Percentiles rank a stretch among this genome's conserved stretches.
These are phyloP conservation scores for Solanum tarapatanum DNA, from an alignment of 257 asterid species.

Conservation along the genomic window DNA sequence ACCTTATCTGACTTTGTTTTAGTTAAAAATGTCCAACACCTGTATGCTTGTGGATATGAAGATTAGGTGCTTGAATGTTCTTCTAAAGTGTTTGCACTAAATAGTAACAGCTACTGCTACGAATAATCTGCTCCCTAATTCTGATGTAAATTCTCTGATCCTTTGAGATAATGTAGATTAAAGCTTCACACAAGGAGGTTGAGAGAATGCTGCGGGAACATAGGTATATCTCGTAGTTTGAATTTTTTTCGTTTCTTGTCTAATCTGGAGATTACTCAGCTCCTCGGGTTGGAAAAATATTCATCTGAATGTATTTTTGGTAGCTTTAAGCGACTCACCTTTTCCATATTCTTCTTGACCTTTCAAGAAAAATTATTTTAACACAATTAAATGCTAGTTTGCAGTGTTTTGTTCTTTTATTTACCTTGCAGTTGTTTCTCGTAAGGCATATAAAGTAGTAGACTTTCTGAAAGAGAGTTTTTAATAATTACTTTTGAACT, in stretches of 20 bases:
- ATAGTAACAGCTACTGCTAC: background rate
- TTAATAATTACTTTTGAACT: background rate
- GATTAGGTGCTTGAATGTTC: background rate
- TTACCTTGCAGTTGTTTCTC: background rate
- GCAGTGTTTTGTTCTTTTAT: background rate
- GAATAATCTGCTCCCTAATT: background rate
- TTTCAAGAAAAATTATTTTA: background rate
- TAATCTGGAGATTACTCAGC: background rate
- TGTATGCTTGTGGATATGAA: background rate
- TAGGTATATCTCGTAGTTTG: conserved; percentile 24
- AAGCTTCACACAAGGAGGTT: conserved; percentile 80
- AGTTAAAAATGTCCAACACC: background rate
- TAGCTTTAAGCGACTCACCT: background rate
- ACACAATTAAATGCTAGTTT: background rate
- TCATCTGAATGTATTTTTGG: background rate
- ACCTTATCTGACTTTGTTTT: background rate
- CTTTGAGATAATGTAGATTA: conserved; percentile 54
- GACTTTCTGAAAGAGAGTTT: background rate
- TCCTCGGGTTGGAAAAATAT: background rate
- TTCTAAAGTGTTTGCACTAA: background rate
- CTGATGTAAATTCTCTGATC: conserved; percentile 20
- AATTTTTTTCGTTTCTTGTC: background rate
- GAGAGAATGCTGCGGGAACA: conserved; percentile 78
- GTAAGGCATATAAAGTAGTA: background rate
- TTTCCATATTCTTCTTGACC: background rate